Base-by-base conservation (phyloP, 1,284 basidiomycete species). In the Chalciporus sp. region DNA sequence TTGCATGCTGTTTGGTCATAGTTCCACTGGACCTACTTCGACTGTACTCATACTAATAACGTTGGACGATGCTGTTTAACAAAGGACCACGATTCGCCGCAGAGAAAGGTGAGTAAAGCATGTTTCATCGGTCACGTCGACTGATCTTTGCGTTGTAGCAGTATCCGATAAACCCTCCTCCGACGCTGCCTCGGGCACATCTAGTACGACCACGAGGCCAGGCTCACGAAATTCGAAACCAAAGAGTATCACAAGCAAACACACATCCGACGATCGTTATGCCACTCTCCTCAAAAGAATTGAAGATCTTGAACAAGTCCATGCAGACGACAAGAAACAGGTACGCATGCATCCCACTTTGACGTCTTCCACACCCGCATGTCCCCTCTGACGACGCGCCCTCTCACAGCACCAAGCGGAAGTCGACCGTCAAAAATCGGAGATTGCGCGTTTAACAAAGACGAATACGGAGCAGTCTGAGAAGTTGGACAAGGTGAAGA, bases 241-340 rank as follows among this genome's bases (percentile, higher is more conserved):
- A 4, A 35, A 46, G 3, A 44, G 48, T 10, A 26, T 17, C 2
- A 12, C 51, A 16, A 45, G 41, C 17, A 62, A 58, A 27, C 60
- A 55, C 23, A 33, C 52, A 33, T 49, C 58, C 2, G 63, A 54
- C 8, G 84, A 86, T 52, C 75, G 78, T 19, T 84, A 84, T 61
- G 73, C 75, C 10, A 54, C 67, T 16, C 74, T 90, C 9, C 81
- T 88, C 66, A 78, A 76, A 59, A 86, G 85, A 61, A 75, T 90
- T 0, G 85, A 88, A 37, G 83, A 88, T 16, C 67, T 90, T 12
- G 86, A 90, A 68, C 71, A 72, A 52, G 66, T 86, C 23, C 86
- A 89, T 60, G 69, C 76, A 28, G 85, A 90, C 10, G 81, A 78
- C 56, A 90, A 88, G 78, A 84, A 78, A 73, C 56, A 74, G 41